Evolutionary conservation across 371 early-diverging fungal genomes (phyloP).

Genomic region (Saksenaea vasiformis): DNA sequence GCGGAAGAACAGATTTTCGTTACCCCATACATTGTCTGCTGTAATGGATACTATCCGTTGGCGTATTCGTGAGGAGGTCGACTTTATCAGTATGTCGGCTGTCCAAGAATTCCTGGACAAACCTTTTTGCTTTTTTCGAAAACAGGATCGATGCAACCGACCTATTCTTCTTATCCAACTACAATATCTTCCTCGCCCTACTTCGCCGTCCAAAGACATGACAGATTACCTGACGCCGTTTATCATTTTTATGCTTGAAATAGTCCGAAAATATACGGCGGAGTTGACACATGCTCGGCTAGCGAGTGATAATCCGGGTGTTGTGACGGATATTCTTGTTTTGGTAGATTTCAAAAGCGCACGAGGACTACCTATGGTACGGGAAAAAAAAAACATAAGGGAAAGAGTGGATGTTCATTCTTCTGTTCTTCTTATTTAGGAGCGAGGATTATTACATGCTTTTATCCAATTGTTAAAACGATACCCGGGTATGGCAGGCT

Average conservation of each 20-base stretch:
- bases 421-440: constrained; percentile 16
- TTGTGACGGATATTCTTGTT: constrained; percentile 32
- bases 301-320: constrained; percentile 13
- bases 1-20: constrained; percentile 33
- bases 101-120: constrained; percentile 23
- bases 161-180: constrained; percentile 40
- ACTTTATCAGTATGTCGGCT: constrained; percentile 13
- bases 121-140: constrained; percentile 44
- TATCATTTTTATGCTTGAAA: constrained; percentile 43
- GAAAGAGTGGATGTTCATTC: not conserved
- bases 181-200: constrained; percentile 26
- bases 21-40: constrained; percentile 36
- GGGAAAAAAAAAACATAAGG: not conserved
- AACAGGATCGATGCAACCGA: constrained; percentile 30
- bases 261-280: constrained; percentile 24
- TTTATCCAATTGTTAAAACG: constrained; percentile 36
- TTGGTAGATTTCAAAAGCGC: constrained; percentile 46
- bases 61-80: constrained; percentile 37
- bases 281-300: constrained; percentile 27
- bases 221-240: constrained; percentile 33
- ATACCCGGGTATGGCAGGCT: constrained; percentile 41
- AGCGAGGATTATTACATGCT: constrained; percentile 26
- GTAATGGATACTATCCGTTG: constrained; percentile 44
- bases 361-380: constrained; percentile 35
- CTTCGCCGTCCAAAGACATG: constrained; percentile 12